A percentile compares a stretch with the other conserved stretches of the same genome.
phyloP scores from a whole-genome alignment of 2,329 filamentous ascomycete genomes.

The Epichloe uncinata region DNA sequence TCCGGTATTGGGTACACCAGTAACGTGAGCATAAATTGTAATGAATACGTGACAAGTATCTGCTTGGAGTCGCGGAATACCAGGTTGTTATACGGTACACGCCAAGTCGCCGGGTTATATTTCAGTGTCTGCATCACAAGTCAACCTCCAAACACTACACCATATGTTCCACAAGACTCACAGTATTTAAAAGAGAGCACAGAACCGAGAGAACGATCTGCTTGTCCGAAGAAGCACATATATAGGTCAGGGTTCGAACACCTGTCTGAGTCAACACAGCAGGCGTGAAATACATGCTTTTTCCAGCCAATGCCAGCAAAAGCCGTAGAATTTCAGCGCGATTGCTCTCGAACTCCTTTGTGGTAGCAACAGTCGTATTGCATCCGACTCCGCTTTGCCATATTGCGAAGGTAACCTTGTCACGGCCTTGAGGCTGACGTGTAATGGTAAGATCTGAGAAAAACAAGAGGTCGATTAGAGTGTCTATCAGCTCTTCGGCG shows the following conservation, averaged over 20 bases:
- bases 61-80: conserved; percentile 87
- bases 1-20: conserved; percentile 84
- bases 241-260: conserved; percentile 73
- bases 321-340: conserved; percentile 80
- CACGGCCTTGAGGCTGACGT: conserved; percentile 52
- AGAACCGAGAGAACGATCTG: conserved; percentile 80
- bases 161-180: conserved; percentile 28
- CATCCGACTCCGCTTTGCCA: conserved; percentile 98
- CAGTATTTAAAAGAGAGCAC: conserved; percentile 89
- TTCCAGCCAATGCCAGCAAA: conserved; percentile 72
- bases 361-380: conserved; percentile 76
- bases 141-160: background rate
- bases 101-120: conserved; percentile 90
- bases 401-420: conserved; percentile 82
- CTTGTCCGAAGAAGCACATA: conserved; percentile 79
- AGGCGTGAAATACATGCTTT: conserved; percentile 85
- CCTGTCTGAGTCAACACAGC: conserved; percentile 69
- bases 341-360: conserved; percentile 86
- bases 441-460: conserved; percentile 83
- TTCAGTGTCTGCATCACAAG: conserved; percentile 58
- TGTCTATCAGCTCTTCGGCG: conserved; percentile 86
- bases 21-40: conserved; percentile 79
- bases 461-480: conserved; percentile 79
- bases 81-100: conserved; percentile 84
- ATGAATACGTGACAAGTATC: conserved; percentile 76